These are phyloP conservation scores for Leccinum imitatum DNA, from an alignment of 768 basidiomycete genomes.

Conservation along the genomic window DNA sequence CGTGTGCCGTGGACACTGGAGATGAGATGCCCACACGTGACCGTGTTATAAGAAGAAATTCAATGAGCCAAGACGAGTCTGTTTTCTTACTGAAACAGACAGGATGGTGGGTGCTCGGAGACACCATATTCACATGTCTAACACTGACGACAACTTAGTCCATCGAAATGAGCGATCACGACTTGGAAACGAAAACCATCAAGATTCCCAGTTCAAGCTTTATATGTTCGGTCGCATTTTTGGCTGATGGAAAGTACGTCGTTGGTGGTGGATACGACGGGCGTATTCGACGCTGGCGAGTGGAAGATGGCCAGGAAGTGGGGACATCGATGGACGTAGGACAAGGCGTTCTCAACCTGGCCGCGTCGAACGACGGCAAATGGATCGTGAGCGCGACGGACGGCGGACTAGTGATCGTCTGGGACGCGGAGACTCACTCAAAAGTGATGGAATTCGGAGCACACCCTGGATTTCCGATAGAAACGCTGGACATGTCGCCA, in stretches of 20 bases:
- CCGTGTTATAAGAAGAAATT: not conserved
- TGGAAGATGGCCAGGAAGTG: not conserved
- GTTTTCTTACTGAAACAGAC: too few relatives aligned
- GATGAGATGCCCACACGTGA: not conserved
- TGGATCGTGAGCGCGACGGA: constrained; percentile 10
- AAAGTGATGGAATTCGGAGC: constrained; percentile 1
- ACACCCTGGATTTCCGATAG: not conserved
- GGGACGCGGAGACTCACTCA: constrained; percentile 1
- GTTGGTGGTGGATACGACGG: constrained; percentile 4
- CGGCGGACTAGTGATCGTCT: not conserved
- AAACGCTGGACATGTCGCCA: constrained; percentile 11
- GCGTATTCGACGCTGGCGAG: constrained; percentile 3
- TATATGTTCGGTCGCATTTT: constrained; percentile 3
- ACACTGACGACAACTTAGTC: not conserved
- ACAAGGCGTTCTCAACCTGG: not conserved
- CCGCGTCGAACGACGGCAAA: constrained; percentile 4
- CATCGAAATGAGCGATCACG: not conserved
- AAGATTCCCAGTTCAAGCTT: not conserved
- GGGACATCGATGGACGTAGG: not conserved
- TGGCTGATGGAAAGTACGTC: constrained; percentile 2
- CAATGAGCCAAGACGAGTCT: too few relatives aligned
- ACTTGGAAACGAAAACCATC: not conserved
- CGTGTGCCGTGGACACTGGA: too few relatives aligned
- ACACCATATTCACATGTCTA: not conserved
- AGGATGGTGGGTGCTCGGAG: not conserved